Evolutionary conservation across 179 eudicot species (phyloP).

Genomic region (Spinacia oleracea): DNA sequence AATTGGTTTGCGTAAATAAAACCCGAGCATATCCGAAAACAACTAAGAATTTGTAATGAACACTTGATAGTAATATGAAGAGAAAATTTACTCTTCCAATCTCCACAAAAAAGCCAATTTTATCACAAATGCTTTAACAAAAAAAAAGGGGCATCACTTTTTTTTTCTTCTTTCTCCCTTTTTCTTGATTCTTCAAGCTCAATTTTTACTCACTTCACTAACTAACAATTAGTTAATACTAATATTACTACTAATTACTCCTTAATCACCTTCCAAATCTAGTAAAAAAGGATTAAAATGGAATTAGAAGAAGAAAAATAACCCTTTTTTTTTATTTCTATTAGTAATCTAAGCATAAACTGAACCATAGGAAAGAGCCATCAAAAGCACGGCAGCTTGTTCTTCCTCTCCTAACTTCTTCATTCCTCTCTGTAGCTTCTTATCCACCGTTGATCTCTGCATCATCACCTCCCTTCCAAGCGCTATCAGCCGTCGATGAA

Average conservation of each 20-base stretch:
- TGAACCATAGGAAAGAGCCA: constrained; percentile 86
- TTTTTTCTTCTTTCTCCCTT: neutral
- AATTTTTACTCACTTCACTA: neutral
- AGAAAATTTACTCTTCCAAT: neutral
- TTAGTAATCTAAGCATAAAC: constrained; percentile 50
- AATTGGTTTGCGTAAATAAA: neutral
- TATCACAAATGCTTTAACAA: neutral
- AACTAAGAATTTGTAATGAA: neutral
- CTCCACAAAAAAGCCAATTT: constrained; percentile 7
- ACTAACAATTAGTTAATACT: neutral
- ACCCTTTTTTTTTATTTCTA: neutral
- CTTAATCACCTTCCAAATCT: constrained; percentile 4
- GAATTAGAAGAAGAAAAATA: neutral
- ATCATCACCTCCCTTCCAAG: constrained; percentile 58
- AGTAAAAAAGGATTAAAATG: neutral
- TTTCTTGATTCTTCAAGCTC: constrained; percentile 6
- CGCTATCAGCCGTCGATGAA: constrained; percentile 56
- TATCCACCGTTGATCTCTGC: constrained; percentile 68
- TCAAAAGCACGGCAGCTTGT: constrained; percentile 83
- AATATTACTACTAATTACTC: constrained; percentile 5
- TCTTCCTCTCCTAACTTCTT: constrained; percentile 79
- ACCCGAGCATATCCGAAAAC: neutral
- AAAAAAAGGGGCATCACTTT: neutral
- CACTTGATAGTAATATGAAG: neutral
- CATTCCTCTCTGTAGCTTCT: constrained; percentile 23